Evolutionary conservation across 2,329 filamentous ascomycete genomes (phyloP).

Genomic region (Aspergillus awamori): DNA sequence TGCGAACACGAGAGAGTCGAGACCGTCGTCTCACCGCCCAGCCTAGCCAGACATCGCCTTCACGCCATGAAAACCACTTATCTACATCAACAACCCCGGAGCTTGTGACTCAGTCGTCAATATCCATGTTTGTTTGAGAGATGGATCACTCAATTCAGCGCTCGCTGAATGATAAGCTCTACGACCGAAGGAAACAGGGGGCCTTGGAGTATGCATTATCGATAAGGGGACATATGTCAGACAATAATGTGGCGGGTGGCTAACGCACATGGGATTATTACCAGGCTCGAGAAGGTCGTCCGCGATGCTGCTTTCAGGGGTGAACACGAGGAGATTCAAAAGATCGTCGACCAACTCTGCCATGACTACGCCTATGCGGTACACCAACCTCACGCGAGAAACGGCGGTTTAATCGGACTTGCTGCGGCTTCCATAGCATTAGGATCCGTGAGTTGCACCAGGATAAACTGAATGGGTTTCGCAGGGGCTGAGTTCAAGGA

Average conservation of each 20-base stretch:
- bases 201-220: constrained; percentile 78
- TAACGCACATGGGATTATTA: constrained; percentile 10
- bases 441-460: constrained; percentile 70
- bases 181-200: constrained; percentile 95
- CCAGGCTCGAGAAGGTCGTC: constrained; percentile 85
- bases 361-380: constrained; percentile 98
- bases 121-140: constrained; percentile 27
- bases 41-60: constrained; percentile 12
- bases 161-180: constrained; percentile 94
- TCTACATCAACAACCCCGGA: constrained; percentile 22
- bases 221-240: not conserved
- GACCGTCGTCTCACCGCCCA: constrained; percentile 20
- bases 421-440: constrained; percentile 95
- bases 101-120: constrained; percentile 27
- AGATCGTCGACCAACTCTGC: constrained; percentile 92
- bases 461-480: constrained; percentile 6
- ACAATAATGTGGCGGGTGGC: not conserved
- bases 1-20: constrained; percentile 10
- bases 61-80: constrained; percentile 31
- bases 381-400: constrained; percentile 92
- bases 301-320: constrained; percentile 76
- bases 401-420: constrained; percentile 92
- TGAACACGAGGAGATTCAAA: constrained; percentile 78
- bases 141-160: constrained; percentile 93
- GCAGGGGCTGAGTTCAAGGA: constrained; percentile 10